Evolutionary conservation across 2,329 filamentous ascomycete species (phyloP).

Genomic region (Scorias spongiosa): DNA sequence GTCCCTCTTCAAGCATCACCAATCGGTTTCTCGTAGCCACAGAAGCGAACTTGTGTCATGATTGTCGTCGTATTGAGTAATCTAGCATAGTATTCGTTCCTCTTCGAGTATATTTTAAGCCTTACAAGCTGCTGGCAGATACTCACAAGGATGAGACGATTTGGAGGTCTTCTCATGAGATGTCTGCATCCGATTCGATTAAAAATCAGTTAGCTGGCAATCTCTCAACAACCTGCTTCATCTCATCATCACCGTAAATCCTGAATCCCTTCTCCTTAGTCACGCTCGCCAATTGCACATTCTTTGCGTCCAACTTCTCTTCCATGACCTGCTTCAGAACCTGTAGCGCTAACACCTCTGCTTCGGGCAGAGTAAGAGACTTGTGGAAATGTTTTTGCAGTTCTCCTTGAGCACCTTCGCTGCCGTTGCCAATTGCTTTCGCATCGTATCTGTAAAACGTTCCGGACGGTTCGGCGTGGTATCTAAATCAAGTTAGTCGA

Average conservation of each 20-base stretch:
- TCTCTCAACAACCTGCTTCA: slow-evolving; percentile 80
- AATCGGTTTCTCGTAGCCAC: no score
- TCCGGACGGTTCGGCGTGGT: slow-evolving; percentile 93
- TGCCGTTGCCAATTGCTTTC: slow-evolving; percentile 95
- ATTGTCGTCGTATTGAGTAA: no score
- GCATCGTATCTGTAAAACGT: slow-evolving; percentile 99
- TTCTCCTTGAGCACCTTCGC: slow-evolving; percentile 93
- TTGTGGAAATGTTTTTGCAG: slow-evolving; percentile 98
- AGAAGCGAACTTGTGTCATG: no score
- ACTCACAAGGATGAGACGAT: no score
- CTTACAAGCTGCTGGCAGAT: no score
- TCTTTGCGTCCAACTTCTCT: slow-evolving; percentile 97
- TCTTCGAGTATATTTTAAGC: no score
- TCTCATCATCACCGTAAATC: slow-evolving; percentile 97
- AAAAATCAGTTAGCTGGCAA: slow-evolving; percentile 36
- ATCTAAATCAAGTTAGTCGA: slow-evolving; percentile 33
- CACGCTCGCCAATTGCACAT: slow-evolving; percentile 93
- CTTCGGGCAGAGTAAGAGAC: slow-evolving; percentile 82
- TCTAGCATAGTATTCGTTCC: no score
- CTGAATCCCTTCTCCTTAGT: slow-evolving; percentile 96
- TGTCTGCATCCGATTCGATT: no score
- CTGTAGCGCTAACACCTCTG: slow-evolving; percentile 90
- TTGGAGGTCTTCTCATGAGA: no score
- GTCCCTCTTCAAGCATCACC: no score
- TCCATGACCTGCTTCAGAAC: slow-evolving; percentile 99